A percentile compares a stretch with the other conserved stretches of the same genome.
These are phyloP conservation scores for Lentinula lateritia DNA, from an alignment of 768 basidiomycete genomes.

Conservation along the genomic window DNA sequence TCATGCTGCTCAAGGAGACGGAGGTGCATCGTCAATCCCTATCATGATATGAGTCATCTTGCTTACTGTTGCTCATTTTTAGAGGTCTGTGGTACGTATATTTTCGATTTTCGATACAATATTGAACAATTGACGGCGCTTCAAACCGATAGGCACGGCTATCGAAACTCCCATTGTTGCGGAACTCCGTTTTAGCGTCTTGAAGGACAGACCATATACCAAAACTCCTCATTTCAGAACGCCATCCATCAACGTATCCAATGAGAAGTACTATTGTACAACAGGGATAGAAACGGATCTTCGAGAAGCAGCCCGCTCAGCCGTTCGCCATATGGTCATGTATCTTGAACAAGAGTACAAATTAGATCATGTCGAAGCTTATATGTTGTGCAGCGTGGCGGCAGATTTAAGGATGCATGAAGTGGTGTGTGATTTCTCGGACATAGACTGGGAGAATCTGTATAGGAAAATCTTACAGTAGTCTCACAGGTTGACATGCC, in stretches of 20 bases:
- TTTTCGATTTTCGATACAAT: background rate
- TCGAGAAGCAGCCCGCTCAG: conserved; percentile 47
- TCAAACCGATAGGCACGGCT: conserved; percentile 40
- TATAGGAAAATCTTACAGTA: background rate
- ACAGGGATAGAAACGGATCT: conserved; percentile 55
- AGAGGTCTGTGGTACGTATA: conserved; percentile 56
- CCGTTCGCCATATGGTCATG: conserved; percentile 54
- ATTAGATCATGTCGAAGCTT: conserved; percentile 43
- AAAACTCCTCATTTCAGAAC: conserved; percentile 54
- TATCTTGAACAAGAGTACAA: conserved; percentile 40
- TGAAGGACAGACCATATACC: conserved; percentile 52
- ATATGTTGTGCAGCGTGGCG: conserved; percentile 58
- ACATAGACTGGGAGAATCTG: background rate
- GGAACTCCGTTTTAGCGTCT: conserved; percentile 39
- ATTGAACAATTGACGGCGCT: background rate
- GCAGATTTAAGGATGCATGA: conserved; percentile 58
- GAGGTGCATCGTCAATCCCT: conserved; percentile 33
- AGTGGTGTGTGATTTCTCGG: conserved; percentile 34
- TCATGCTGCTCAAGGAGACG: conserved; percentile 63
- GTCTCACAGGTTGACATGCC: conserved; percentile 54
- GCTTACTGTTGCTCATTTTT: background rate
- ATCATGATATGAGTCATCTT: background rate
- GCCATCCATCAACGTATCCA: conserved; percentile 15
- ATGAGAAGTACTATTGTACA: conserved; percentile 48
- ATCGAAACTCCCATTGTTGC: conserved; percentile 61